Conservation (phyloP, 2,329 filamentous ascomycete species). For the Verticillium albo-atrum region DNA sequence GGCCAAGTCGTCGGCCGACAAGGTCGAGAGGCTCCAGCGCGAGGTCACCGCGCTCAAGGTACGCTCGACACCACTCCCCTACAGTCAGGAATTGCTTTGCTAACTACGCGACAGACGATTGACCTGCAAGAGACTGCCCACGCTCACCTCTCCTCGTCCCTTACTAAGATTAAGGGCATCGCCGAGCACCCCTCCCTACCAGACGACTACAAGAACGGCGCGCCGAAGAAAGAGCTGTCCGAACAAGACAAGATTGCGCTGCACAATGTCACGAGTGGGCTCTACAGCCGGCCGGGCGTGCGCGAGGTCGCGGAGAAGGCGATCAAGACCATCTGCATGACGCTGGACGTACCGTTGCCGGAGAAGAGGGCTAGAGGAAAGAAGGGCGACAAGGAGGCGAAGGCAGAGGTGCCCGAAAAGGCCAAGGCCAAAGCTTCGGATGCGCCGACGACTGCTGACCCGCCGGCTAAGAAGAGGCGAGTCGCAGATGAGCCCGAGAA, state of each 20-base stretch:
- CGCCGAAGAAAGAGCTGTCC: slow-evolving; percentile 45
- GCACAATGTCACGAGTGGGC: slow-evolving; percentile 56
- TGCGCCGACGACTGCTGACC: slow-evolving; percentile 10
- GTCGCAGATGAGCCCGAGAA: slow-evolving; percentile 26
- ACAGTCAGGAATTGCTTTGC: not conserved
- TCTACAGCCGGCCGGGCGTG: slow-evolving; percentile 49
- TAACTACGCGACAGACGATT: slow-evolving; percentile 37
- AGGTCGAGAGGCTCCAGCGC: slow-evolving; percentile 56
- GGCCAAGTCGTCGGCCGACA: slow-evolving; percentile 38
- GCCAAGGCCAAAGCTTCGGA: slow-evolving; percentile 20
- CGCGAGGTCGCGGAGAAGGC: slow-evolving; percentile 45
- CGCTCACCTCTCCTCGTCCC: slow-evolving; percentile 49
- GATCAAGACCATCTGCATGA: slow-evolving; percentile 41
- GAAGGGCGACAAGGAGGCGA: slow-evolving; percentile 21
- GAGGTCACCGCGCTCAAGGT: slow-evolving; percentile 55
- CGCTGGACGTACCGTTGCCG: slow-evolving; percentile 43
- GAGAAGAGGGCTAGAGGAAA: slow-evolving; percentile 32
- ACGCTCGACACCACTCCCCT: not conserved
- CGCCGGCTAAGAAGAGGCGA: slow-evolving; percentile 16
- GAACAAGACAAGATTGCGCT: slow-evolving; percentile 47
- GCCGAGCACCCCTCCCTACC: slow-evolving; percentile 47
- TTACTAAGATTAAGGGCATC: slow-evolving; percentile 49
- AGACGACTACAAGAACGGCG: slow-evolving; percentile 37
- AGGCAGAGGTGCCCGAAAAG: slow-evolving; percentile 21
- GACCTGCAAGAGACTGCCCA: slow-evolving; percentile 54